phyloP scores from a whole-genome alignment of 2,329 filamentous ascomycete species.

The Fusarium papillatum region DNA sequence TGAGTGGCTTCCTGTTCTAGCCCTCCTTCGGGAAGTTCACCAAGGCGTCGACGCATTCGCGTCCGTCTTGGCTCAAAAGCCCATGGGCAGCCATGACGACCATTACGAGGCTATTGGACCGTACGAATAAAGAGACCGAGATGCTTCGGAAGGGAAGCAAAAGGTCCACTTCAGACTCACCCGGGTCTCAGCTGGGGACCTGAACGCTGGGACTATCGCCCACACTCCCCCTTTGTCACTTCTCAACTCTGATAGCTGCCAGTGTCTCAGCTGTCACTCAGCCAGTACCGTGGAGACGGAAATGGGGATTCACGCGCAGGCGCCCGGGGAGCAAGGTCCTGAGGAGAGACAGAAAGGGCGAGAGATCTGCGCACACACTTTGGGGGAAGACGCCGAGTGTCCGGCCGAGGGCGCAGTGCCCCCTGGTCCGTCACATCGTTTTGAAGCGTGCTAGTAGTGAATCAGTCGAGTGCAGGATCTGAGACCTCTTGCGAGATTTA shows the following conservation, averaged over 20 bases:
- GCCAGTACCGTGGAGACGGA: slow-evolving; percentile 36
- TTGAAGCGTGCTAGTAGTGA: slow-evolving; percentile 25
- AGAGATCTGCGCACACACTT: slow-evolving; percentile 24
- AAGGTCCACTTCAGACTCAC: slow-evolving; percentile 9
- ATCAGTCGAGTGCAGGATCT: slow-evolving; percentile 40
- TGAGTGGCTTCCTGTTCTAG: slow-evolving; percentile 22
- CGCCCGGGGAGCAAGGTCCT: slow-evolving; percentile 1
- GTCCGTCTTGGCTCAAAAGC: slow-evolving; percentile 16
- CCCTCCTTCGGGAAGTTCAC: slow-evolving; percentile 4
- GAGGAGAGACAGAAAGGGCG: slow-evolving; percentile 22
- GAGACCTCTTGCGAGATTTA: slow-evolving; percentile 35
- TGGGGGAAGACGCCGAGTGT: slow-evolving; percentile 14
- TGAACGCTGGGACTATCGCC: slow-evolving; percentile 32
- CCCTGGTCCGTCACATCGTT: slow-evolving; percentile 19
- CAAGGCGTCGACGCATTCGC: neutral
- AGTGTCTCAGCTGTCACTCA: slow-evolving; percentile 34
- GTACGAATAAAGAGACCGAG: slow-evolving; percentile 10
- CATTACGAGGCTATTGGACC: neutral
- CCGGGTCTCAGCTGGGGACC: slow-evolving; percentile 35
- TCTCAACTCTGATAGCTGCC: slow-evolving; percentile 22
- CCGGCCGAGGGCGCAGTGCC: slow-evolving; percentile 17
- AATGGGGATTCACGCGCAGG: neutral
- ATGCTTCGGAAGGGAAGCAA: slow-evolving; percentile 27
- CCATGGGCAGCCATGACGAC: slow-evolving; percentile 4
- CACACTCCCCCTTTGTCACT: slow-evolving; percentile 32